Conservation (phyloP, 257 asterid genomes). For the Solanum phureja region DNA sequence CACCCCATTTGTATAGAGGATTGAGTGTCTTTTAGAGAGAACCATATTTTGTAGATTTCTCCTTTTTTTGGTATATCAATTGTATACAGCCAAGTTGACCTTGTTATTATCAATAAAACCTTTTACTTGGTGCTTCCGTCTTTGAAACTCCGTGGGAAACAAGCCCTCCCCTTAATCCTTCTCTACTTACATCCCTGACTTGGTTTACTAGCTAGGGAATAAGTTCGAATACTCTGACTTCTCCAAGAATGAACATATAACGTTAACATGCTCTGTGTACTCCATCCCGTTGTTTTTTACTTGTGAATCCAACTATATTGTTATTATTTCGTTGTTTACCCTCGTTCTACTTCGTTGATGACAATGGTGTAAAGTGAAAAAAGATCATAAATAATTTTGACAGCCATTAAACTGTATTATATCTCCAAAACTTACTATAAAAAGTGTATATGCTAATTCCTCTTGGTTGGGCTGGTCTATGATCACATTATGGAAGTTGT, state of each 20-base stretch:
- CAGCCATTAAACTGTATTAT: neutral
- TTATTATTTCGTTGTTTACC: neutral
- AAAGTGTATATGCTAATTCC: neutral
- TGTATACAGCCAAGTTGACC: neutral
- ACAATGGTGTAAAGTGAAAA: neutral
- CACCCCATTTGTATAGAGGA: neutral
- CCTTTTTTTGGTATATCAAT: neutral
- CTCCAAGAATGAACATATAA: neutral
- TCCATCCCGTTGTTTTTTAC: neutral
- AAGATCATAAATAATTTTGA: neutral
- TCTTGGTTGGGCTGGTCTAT: neutral
- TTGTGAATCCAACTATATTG: neutral
- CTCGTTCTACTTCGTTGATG: neutral
- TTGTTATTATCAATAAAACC: neutral
- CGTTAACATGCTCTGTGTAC: neutral
- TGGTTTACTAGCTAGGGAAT: neutral
- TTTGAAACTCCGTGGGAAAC: neutral
- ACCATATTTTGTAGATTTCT: neutral
- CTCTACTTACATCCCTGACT: neutral
- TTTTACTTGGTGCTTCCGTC: neutral
- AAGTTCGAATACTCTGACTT: neutral
- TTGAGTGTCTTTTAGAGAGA: neutral
- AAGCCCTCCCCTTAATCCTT: neutral
- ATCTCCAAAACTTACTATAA: neutral
- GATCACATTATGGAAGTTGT: neutral